These are phyloP conservation scores for Pseudomicrostroma phylloplanum DNA, from an alignment of 1,284 basidiomycete genomes.

Conservation along the genomic window DNA sequence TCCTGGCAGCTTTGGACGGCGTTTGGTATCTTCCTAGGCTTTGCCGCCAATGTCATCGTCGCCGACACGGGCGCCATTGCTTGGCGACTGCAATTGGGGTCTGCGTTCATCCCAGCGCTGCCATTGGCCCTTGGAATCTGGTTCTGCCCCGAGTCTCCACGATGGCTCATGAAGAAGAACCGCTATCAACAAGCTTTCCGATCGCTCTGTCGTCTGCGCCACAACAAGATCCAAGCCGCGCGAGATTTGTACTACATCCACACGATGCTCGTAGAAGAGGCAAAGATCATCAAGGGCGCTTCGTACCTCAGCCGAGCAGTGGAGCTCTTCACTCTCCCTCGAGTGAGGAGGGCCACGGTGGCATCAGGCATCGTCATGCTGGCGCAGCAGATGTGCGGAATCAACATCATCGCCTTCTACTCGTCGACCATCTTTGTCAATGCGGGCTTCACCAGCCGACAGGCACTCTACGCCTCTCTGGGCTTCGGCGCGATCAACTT, in stretches of 20 bases:
- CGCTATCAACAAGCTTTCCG: conserved; percentile 57
- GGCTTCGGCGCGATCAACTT: conserved; percentile 47
- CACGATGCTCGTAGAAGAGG: conserved; percentile 56
- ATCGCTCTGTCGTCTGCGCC: conserved; percentile 63
- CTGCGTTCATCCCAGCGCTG: conserved; percentile 15
- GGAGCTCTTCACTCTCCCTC: conserved; percentile 60
- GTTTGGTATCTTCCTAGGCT: conserved; percentile 19
- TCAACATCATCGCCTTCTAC: neutral
- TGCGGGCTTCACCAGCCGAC: conserved; percentile 17
- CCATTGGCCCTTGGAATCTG: conserved; percentile 9
- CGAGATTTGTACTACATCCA: conserved; percentile 62
- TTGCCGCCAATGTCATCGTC: conserved; percentile 28
- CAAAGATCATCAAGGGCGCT: conserved; percentile 54
- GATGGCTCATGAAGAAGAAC: conserved; percentile 11
- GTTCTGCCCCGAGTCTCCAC: conserved; percentile 10
- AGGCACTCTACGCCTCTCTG: conserved; percentile 41
- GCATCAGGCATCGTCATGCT: conserved; percentile 52
- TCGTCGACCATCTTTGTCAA: conserved; percentile 23
- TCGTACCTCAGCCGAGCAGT: conserved; percentile 52
- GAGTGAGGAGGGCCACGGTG: conserved; percentile 57
- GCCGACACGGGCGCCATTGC: conserved; percentile 27
- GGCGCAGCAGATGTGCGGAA: conserved; percentile 19
- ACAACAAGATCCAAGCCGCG: conserved; percentile 66
- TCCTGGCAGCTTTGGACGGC: conserved; percentile 16
- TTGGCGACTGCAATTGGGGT: conserved; percentile 31